Conservation (phyloP, 1,139 yeast genomes). For the Geotrichum cucujoidarum region DNA sequence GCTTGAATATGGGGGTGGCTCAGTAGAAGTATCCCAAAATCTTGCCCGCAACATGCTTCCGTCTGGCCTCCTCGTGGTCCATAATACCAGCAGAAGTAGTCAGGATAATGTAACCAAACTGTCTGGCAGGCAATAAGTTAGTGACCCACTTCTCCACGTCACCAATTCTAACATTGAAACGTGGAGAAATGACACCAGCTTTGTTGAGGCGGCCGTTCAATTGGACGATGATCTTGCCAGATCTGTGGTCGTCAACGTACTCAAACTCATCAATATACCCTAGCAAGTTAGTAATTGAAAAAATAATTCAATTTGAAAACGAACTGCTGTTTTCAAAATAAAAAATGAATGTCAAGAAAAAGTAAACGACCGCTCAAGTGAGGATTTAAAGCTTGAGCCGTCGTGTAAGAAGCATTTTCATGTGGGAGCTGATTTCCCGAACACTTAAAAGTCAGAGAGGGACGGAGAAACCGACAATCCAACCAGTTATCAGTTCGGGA, state of each 20-base stretch:
- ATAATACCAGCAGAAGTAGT: constrained; percentile 99
- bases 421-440: constrained; percentile 64
- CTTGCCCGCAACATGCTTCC: constrained; percentile 99
- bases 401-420: constrained; percentile 70
- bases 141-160: constrained; percentile 98
- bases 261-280: constrained; percentile 99
- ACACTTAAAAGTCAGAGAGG: constrained; percentile 96
- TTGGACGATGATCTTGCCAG: constrained; percentile 95
- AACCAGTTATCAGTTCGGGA: constrained; percentile 83
- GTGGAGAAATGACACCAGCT: constrained; percentile 97
- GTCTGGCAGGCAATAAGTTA: constrained; percentile 97
- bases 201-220: constrained; percentile 97
- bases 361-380: constrained; percentile 57
- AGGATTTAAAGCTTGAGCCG: constrained; percentile 36
- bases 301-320: constrained; percentile 14
- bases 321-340: neutral
- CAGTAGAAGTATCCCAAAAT: constrained; percentile 94
- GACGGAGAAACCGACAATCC: constrained; percentile 81
- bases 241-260: constrained; percentile 98
- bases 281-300: constrained; percentile 35
- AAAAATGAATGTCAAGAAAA: constrained; percentile 56
- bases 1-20: constrained; percentile 21
- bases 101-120: constrained; percentile 92
- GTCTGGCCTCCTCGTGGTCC: constrained; percentile 99
- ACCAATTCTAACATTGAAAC: constrained; percentile 89